These are phyloP conservation scores for Balakata baccata DNA, from an alignment of 345 rosid species.

Conservation along the genomic window DNA sequence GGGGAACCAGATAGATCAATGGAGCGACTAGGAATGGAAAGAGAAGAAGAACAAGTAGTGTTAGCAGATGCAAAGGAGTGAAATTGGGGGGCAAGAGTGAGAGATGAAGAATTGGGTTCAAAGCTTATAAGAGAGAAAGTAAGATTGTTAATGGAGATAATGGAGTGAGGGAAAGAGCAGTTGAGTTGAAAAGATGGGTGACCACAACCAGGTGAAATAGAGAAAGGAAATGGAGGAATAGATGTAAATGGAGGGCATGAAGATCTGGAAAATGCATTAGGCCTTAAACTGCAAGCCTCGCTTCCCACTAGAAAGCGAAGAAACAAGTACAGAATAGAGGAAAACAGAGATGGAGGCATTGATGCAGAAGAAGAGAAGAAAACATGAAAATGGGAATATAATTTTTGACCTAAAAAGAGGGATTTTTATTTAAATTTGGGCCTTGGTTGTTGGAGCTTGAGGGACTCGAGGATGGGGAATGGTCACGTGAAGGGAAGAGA, in stretches of 20 bases:
- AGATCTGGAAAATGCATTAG: constrained; percentile 16
- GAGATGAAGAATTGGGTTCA: constrained; percentile 47
- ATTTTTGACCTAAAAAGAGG: not conserved
- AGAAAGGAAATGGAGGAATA: constrained; percentile 64
- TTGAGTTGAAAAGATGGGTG: constrained; percentile 73
- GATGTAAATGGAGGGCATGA: constrained; percentile 72
- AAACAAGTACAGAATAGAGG: not conserved
- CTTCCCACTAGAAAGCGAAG: not conserved
- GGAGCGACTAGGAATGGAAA: constrained; percentile 38
- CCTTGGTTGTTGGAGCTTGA: constrained; percentile 16
- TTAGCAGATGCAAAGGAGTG: not conserved
- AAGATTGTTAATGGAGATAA: constrained; percentile 57
- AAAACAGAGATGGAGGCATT: constrained; percentile 16
- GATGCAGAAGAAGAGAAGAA: not conserved
- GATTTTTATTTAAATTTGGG: not conserved
- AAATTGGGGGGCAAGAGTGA: constrained; percentile 46
- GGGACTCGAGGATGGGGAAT: not conserved
- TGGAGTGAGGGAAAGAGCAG: constrained; percentile 61
- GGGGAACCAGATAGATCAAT: constrained; percentile 67
- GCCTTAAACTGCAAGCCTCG: constrained; percentile 26
- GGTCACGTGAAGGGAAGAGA: constrained; percentile 37
- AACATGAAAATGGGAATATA: not conserved
- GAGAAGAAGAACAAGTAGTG: constrained; percentile 26
- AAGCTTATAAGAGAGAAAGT: constrained; percentile 52
- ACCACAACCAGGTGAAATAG: constrained; percentile 64